Evolutionary conservation across 78 protist genomes (phyloP).

Genomic region (Tieghemostelium lacteum): DNA sequence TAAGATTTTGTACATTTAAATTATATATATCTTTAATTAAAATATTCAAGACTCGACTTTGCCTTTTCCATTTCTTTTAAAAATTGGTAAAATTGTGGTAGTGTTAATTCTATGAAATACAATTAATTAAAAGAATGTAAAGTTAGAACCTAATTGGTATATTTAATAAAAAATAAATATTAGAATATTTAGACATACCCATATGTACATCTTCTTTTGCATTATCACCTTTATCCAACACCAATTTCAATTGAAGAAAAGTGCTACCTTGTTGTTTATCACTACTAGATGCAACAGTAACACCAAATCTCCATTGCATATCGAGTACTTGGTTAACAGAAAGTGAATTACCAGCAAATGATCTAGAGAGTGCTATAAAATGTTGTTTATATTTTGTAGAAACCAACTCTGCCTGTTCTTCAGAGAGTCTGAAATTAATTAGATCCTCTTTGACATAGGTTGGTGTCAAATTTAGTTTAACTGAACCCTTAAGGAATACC

Average conservation of each 20-base stretch:
- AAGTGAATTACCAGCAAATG: constrained; percentile 74
- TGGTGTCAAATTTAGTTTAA: constrained; percentile 41
- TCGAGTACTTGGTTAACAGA: constrained; percentile 72
- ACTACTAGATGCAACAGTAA: constrained; percentile 43
- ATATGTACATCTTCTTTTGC: constrained; percentile 72
- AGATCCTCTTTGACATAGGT: constrained; percentile 49
- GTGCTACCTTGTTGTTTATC: constrained; percentile 35
- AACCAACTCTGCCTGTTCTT: constrained; percentile 45
- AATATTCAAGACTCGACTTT: constrained; percentile 77
- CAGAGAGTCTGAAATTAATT: constrained; percentile 35
- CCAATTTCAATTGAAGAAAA: constrained; percentile 74
- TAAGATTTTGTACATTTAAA: not conserved
- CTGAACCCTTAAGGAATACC: constrained; percentile 41
- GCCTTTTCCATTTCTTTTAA: constrained; percentile 82
- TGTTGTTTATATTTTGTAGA: constrained; percentile 59
- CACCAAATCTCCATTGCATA: constrained; percentile 86
- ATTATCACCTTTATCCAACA: constrained; percentile 75
- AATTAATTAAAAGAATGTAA: not conserved
- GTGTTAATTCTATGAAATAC: constrained; percentile 49
- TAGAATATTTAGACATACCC: constrained; percentile 25
- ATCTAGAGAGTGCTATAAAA: constrained; percentile 69
- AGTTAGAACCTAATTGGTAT: not conserved
- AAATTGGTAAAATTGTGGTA: constrained; percentile 83
- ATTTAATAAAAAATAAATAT: not conserved
- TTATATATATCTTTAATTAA: constrained; percentile 12